Conservation (phyloP, 495 filamentous ascomycete species). For the Cladorrhinum samala region DNA sequence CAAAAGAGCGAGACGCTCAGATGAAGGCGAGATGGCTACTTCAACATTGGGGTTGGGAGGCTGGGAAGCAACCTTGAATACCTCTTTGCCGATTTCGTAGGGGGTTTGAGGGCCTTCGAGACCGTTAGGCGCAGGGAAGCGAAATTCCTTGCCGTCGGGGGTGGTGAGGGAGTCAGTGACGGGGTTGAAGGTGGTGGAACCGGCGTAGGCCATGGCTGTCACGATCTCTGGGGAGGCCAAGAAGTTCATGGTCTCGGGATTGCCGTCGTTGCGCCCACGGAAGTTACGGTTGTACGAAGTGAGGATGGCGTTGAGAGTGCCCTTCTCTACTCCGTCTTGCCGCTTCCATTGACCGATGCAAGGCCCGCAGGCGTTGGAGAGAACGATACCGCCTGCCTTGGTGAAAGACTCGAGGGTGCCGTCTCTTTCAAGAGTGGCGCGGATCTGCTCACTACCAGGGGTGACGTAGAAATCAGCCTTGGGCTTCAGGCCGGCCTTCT, state of each 20-base stretch:
- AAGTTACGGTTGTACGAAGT: constrained; percentile 99
- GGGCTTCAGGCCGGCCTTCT: constrained; percentile 78
- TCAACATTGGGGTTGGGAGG: constrained; percentile 57
- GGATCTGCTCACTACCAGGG: constrained; percentile 92
- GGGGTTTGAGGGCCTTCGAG: constrained; percentile 67
- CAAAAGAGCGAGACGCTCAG: constrained; percentile 79
- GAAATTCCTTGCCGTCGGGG: constrained; percentile 75
- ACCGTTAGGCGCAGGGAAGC: constrained; percentile 76
- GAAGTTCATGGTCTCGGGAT: constrained; percentile 96
- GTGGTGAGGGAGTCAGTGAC: constrained; percentile 80
- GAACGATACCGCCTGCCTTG: constrained; percentile 76
- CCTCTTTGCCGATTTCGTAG: constrained; percentile 73
- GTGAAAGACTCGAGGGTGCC: constrained; percentile 80
- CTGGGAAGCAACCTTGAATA: constrained; percentile 65
- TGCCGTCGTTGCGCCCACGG: constrained; percentile 93
- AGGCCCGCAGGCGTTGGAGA: constrained; percentile 94
- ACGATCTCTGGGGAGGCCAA: constrained; percentile 93
- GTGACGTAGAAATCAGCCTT: constrained; percentile 92
- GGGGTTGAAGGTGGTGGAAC: constrained; percentile 92
- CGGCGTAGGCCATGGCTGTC: constrained; percentile 90
- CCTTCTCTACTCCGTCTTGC: constrained; percentile 74
- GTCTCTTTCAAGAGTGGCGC: constrained; percentile 84
- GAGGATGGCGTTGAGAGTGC: constrained; percentile 88
- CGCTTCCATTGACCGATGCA: constrained; percentile 97
- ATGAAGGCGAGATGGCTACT: constrained; percentile 76